Evolutionary conservation across 2,329 filamentous ascomycete genomes (phyloP), one percentile per base, ranked within the genome.

Genomic region (Tolypocladium amazonense): DNA sequence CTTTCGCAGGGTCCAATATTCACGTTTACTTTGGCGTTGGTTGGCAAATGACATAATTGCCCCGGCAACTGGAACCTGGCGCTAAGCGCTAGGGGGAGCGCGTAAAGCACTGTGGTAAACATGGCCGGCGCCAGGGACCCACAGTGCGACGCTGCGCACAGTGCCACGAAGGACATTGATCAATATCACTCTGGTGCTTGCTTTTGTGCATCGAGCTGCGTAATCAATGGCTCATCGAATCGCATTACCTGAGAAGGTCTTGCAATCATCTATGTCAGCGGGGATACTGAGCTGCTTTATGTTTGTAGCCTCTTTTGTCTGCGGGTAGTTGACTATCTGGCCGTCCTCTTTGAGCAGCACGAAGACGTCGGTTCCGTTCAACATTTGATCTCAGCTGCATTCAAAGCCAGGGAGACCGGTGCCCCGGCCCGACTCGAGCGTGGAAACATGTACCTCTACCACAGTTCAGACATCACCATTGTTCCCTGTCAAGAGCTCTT

Each of bases 11-110:
- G 62, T 64, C 58, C 27, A 57, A 60, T 60, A 38, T 62, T 62
- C 62, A 64, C 63, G 56, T 60, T 62, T 60, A 59, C 57, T 57
- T 62, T 60, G 60, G 41, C 35, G 59, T 58, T 56, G 56, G 27
- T 23, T 38, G 30, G 18, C 25, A 25, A 55, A 65, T 68, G 66
- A 68, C 66, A 68, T 67, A 65, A 69, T 70, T 70, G 66, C 66
- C 68, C 64, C 63, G 61, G 68, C 68, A 70, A 70, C 68, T 37
- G 41, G 39, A 35, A 54, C 20, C 30, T 23, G 50, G 50, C 50
- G 50, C 50, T 53, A 53, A 35, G 47, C 5, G 47, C 1, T 50
- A 30, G 15, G 27, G 27, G 45, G 12, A 11, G 27, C 47, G 47
- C 47, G 47, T 52, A 52, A 33, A 52, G 47, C 47, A 52, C 47